Evolutionary conservation across 2,329 filamentous ascomycete genomes (phyloP).

Genomic region (Epichloe uncinata): DNA sequence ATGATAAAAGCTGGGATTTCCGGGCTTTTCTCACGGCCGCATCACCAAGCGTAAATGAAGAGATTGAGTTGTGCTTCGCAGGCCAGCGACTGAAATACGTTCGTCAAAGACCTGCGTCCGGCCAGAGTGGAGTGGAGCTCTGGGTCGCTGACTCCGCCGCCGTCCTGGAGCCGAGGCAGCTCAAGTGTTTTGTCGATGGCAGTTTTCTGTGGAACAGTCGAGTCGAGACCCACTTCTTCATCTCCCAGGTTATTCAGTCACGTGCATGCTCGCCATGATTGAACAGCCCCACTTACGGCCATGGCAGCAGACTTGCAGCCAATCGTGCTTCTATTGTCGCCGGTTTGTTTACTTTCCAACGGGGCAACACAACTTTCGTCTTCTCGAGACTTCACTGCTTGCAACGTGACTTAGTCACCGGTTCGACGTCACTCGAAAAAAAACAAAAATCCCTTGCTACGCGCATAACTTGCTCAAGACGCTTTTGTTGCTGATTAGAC

Average conservation of each 20-base stretch:
- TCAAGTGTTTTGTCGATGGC: neutral
- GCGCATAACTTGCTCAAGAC: neutral
- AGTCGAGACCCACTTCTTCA: neutral
- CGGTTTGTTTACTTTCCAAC: conserved; percentile 31
- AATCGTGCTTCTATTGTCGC: conserved; percentile 12
- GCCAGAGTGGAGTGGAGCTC: conserved; percentile 7
- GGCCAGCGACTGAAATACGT: neutral
- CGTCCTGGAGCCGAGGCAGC: conserved; percentile 19
- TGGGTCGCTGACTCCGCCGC: conserved; percentile 5
- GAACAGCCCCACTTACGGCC: neutral
- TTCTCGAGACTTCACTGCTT: neutral
- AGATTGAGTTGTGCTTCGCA: neutral
- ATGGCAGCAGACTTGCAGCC: conserved; percentile 5
- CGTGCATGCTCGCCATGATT: conserved; percentile 8
- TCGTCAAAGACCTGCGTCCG: conserved; percentile 8
- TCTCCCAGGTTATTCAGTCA: conserved; percentile 10
- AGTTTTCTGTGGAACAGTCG: neutral
- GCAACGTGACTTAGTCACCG: neutral
- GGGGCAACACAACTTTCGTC: conserved; percentile 24
- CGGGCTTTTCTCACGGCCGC: conserved; percentile 11
- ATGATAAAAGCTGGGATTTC: conserved; percentile 27
- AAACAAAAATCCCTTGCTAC: neutral
- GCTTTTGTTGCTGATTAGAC: neutral
- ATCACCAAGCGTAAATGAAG: conserved; percentile 9
- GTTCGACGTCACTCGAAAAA: neutral